Conservation (phyloP, 169 alveolate species). For the Babesia gibsoni region DNA sequence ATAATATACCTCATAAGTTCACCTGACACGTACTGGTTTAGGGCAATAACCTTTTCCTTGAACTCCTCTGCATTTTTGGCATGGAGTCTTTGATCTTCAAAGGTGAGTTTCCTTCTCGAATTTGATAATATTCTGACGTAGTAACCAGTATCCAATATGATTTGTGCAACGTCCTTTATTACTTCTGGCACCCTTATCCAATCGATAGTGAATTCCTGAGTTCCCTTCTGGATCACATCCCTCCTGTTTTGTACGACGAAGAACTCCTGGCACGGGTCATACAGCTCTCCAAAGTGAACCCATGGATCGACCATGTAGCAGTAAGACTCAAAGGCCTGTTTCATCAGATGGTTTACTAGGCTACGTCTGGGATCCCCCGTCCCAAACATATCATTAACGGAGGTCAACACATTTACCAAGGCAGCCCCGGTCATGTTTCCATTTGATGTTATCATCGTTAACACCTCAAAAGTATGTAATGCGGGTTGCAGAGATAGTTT, state of each 20-base stretch:
- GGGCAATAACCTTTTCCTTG: neutral
- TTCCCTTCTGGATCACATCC: neutral
- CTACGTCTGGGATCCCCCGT: constrained; percentile 27
- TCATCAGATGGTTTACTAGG: constrained; percentile 26
- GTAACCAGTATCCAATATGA: constrained; percentile 4
- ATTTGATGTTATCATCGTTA: neutral
- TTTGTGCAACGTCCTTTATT: constrained; percentile 16
- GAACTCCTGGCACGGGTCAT: constrained; percentile 42
- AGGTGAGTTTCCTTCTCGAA: neutral
- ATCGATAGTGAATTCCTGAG: neutral
- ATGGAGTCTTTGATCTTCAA: constrained; percentile 11
- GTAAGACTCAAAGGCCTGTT: constrained; percentile 30
- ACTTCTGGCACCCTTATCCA: constrained; percentile 15
- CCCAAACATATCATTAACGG: constrained; percentile 16
- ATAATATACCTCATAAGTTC: constrained; percentile 12
- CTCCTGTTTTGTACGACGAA: constrained; percentile 5
- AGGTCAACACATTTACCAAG: constrained; percentile 1
- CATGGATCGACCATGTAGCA: constrained; percentile 29
- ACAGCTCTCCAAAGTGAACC: constrained; percentile 22
- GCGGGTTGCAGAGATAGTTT: constrained; percentile 51
- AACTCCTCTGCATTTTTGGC: constrained; percentile 24
- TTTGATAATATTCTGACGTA: constrained; percentile 12
- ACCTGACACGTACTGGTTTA: constrained; percentile 20
- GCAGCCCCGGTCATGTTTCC: constrained; percentile 1
- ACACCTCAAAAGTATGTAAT: constrained; percentile 29